Conservation (phyloP, 192 early-diverging fungal genomes). For the Backusella luteola region DNA sequence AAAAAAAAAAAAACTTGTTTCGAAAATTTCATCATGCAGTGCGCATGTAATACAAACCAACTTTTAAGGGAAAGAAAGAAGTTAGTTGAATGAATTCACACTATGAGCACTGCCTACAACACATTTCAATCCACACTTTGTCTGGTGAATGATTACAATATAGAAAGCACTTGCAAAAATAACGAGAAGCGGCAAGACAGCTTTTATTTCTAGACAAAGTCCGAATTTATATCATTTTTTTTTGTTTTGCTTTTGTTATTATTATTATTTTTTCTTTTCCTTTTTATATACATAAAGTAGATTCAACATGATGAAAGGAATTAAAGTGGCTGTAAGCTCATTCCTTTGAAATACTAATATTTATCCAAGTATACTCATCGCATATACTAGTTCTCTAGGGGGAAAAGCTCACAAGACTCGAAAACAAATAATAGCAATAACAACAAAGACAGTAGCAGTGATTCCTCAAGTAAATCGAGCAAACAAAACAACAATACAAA, state of each 20-base stretch:
- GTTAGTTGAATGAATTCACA: no score
- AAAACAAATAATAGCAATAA: neutral
- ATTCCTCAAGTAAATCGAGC: neutral
- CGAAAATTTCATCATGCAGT: neutral
- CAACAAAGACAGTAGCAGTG: neutral
- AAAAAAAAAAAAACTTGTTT: neutral
- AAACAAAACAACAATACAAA: neutral
- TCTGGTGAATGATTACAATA: no score
- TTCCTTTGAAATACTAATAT: neutral
- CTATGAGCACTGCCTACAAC: no score
- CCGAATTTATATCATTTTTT: neutral
- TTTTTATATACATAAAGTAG: neutral
- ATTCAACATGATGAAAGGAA: conserved; percentile 30
- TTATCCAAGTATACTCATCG: neutral
- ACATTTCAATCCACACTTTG: no score
- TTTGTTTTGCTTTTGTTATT: neutral
- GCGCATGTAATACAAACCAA: neutral
- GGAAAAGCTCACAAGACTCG: neutral
- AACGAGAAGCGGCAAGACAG: neutral
- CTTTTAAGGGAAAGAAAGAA: no score
- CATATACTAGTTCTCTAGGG: neutral
- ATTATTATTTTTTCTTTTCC: neutral
- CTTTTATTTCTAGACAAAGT: neutral
- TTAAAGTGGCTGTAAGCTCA: conserved; percentile 29
- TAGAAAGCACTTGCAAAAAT: neutral